Evolutionary conservation across 1,284 basidiomycete genomes (phyloP).

Genomic region (Ustilago crameri): DNA sequence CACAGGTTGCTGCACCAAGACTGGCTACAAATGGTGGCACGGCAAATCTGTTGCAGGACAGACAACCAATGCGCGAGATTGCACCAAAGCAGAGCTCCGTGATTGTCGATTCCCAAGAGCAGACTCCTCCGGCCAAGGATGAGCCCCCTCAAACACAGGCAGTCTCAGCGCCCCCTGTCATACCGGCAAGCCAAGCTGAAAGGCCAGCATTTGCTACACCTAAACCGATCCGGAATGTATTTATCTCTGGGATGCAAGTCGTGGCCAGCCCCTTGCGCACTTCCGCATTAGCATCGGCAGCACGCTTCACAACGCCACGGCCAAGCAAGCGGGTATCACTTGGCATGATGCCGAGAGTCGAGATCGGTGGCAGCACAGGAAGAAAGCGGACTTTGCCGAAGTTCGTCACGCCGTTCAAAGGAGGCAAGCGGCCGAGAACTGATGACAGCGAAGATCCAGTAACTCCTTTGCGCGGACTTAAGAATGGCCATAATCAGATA

Average conservation of each 20-base stretch:
- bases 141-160: background rate
- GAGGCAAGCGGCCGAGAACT: conserved; percentile 33
- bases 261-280: conserved; percentile 22
- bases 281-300: conserved; percentile 3
- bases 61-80: conserved; percentile 28
- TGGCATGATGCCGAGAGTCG: conserved; percentile 40
- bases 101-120: background rate
- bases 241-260: conserved; percentile 4
- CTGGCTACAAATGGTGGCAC: background rate
- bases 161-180: background rate
- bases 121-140: background rate
- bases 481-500: conserved; percentile 4
- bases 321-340: conserved; percentile 40
- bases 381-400: conserved; percentile 29
- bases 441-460: conserved; percentile 17
- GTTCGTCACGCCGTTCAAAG: conserved; percentile 58
- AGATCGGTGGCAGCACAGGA: conserved; percentile 24
- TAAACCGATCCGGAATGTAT: conserved; percentile 8
- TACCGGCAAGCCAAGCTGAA: conserved; percentile 5
- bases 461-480: conserved; percentile 18
- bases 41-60: background rate
- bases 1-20: background rate
- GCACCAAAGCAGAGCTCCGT: conserved; percentile 12
- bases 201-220: conserved; percentile 21
- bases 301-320: conserved; percentile 34